A percentile compares a stretch with the other conserved stretches of the same genome.
phyloP scores from a whole-genome alignment of 192 early-diverging fungal genomes.

The Backusella luteola region DNA sequence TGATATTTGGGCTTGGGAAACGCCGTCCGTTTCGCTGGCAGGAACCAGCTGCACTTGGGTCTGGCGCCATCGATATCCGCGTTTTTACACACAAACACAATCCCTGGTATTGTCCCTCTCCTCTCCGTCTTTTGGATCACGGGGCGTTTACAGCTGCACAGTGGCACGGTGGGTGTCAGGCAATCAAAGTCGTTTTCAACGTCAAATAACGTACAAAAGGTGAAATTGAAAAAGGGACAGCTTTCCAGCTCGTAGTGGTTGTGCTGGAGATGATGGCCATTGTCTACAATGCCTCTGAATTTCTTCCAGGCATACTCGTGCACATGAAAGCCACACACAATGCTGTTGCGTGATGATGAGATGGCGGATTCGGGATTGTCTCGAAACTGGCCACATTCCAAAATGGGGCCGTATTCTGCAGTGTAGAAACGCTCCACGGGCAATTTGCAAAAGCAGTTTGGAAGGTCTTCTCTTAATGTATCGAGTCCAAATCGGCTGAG shows the following conservation, averaged over 20 bases:
- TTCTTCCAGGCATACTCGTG: conserved; percentile 11
- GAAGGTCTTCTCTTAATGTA: background rate
- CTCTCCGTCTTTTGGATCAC: background rate
- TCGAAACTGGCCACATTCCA: background rate
- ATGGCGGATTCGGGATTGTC: background rate
- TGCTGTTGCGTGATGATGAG: background rate
- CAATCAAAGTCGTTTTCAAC: background rate
- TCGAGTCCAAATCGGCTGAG: background rate
- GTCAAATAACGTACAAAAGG: conserved; percentile 13
- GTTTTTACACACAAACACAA: background rate
- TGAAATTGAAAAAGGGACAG: conserved; percentile 12
- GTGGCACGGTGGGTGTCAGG: background rate
- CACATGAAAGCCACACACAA: conserved; percentile 19
- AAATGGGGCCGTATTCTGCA: background rate
- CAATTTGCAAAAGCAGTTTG: background rate
- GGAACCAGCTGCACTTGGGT: background rate
- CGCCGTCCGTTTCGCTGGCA: background rate
- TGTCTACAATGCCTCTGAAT: background rate
- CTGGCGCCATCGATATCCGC: background rate
- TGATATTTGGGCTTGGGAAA: background rate
- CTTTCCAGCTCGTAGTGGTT: conserved; percentile 1
- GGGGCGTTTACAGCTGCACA: background rate
- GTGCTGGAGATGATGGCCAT: background rate
- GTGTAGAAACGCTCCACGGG: background rate
- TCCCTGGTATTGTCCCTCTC: background rate